Evolutionary conservation across 805 yeast genomes (phyloP), one percentile per base, ranked within the genome.

Genomic region (Hanseniaspora taiwanica): DNA sequence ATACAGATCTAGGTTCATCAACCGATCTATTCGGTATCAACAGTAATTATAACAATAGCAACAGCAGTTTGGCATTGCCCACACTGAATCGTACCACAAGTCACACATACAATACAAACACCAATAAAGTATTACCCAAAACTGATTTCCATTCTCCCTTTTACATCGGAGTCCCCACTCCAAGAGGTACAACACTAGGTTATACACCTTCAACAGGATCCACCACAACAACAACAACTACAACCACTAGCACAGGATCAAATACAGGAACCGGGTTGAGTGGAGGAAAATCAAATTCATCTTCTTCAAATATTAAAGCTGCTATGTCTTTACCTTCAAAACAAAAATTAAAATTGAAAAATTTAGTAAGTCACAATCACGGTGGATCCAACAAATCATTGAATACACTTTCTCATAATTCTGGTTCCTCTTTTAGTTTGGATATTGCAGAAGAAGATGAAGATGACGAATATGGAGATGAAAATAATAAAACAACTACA

Each of bases 141-240:
- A 46, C 50, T 6, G 55, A 56, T 40, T 48, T 44, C 21, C 51
- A 50, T 39, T 58, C 63, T 7, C 63, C 64, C 1, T 58, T 50
- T 37, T 54, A 47, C 44, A 50, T 59, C 13, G 50, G 50, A 23
- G 62, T 59, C 6, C 64, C 64, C 1, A 52, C 57, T 2, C 64
- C 64, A 21, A 52, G 48, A 39, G 54, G 51, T 12, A 44, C 48
- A 3, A 35, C 38, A 21, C 38, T 6, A 16, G 32, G 21, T 21
- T 14, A 6, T 35, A 40, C 13, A 17, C 33, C 13, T 37, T 14
- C 10, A n/a, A 27, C 13, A 25, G 13, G 24, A 14, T 27, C 29
- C n/a, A 9, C 38, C 7, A 37, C 38, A 19, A 25, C 37, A 4
- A 40, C 40, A 2, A 36, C 43, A n/a, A 37, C 43, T 10, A 40